phyloP scores from a whole-genome alignment of 1,284 basidiomycete genomes.

The Rhizoctonia solani region DNA sequence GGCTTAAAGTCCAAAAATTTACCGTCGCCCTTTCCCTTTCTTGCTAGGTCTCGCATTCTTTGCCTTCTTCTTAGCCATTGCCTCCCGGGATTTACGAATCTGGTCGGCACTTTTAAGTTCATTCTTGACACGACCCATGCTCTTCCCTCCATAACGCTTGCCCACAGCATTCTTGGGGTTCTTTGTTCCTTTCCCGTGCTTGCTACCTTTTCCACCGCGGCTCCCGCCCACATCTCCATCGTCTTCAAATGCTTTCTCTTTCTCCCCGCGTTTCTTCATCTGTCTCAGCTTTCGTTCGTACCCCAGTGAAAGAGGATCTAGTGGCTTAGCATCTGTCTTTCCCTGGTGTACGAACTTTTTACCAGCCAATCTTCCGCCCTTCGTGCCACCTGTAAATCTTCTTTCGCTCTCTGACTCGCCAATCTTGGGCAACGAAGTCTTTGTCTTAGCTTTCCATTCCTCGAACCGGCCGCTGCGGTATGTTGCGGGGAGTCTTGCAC shows the following conservation, averaged over 20 bases:
- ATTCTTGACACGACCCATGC: conserved; percentile 64
- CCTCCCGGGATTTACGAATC: conserved; percentile 74
- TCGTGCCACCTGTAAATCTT: conserved; percentile 39
- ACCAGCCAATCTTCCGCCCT: conserved; percentile 27
- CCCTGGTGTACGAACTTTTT: conserved; percentile 69
- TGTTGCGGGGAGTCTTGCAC: conserved; percentile 87
- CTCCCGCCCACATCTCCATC: conserved; percentile 34
- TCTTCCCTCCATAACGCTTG: conserved; percentile 59
- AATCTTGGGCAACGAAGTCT: conserved; percentile 71
- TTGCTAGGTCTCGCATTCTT: conserved; percentile 72
- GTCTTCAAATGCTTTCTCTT: conserved; percentile 47
- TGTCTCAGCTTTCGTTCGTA: conserved; percentile 73
- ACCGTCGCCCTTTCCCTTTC: conserved; percentile 41
- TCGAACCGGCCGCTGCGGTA: conserved; percentile 94
- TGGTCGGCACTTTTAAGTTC: conserved; percentile 85
- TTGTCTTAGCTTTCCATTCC: conserved; percentile 87
- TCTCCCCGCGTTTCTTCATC: conserved; percentile 52
- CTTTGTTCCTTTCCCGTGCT: conserved; percentile 45
- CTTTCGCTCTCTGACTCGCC: conserved; percentile 72
- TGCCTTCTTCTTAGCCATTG: conserved; percentile 62
- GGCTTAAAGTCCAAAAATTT: not conserved
- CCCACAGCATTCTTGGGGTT: conserved; percentile 39
- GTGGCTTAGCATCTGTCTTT: conserved; percentile 63
- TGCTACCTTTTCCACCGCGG: conserved; percentile 45
- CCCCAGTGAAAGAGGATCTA: conserved; percentile 67